Base-by-base conservation (phyloP, 495 filamentous ascomycete genomes). In the Aspergillus olivimuriae region DNA sequence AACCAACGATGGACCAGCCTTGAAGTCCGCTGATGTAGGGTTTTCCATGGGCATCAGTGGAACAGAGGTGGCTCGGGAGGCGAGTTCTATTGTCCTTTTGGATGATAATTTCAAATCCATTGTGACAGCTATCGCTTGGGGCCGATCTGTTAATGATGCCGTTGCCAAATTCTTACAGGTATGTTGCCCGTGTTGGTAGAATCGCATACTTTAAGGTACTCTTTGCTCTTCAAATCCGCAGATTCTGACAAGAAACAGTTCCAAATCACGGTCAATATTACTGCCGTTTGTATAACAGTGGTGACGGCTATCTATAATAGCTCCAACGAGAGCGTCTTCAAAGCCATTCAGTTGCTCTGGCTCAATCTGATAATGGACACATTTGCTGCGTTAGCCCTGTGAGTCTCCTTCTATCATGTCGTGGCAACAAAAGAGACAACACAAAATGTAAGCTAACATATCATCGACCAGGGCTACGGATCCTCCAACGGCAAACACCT, bases 281-380 rank as follows among this genome's bases (percentile, higher is more conserved):
- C 88, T 0, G 88, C 88, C 21, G 88, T 94, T 26, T 55, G 82
- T 9, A 71, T 94, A 34, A 90, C 88, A 7, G 90, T 94, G 49
- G 77, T 94, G 39, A 81, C 88, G 1, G 83, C 88, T 23, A 80
- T 92, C n/a, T 78, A 82, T 20, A 86, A 74, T 51, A 57, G 54
- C 4, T 63, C 77, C 7, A 79, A 82, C 53, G 61, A 72, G 22
- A 85, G 86, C 37, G 88, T 94, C 34, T 68, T 94, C 21, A 91
- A 78, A 4, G 87, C 88, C 4, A 87, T 94, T n/a, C 88, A 94
- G 66, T 73, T 94, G 16, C 73, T 94, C 9, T 94, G 88, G 88
- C 84, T 94, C 48, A 94, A 94, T 51, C 69, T 94, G 47, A 94
- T 94, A 59, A 94, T 94, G 89, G 88, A 94, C 51, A 92, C 88